Conservation (phyloP, 2,329 filamentous ascomycete genomes). For the Beauveria medogensis region DNA sequence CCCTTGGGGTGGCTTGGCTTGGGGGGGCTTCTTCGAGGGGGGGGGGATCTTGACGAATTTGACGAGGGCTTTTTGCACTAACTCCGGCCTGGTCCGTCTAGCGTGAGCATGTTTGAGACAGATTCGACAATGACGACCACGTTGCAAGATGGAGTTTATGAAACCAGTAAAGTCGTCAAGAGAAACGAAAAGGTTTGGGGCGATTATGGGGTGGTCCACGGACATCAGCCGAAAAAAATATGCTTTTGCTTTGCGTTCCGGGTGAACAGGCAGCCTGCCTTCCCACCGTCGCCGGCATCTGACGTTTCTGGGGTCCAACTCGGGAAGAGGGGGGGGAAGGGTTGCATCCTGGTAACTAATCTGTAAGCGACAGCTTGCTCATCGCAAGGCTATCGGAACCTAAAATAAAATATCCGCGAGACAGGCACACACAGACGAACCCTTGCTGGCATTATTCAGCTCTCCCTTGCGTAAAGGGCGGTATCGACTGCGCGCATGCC, state of each 20-base stretch:
- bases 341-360: too few species aligned
- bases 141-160: background rate
- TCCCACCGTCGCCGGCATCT: too few species aligned
- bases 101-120: conserved; percentile 5
- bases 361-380: background rate
- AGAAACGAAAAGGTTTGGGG: background rate
- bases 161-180: background rate
- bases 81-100: background rate
- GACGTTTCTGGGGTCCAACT: background rate
- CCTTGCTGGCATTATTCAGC: background rate
- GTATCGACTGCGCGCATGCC: too few species aligned
- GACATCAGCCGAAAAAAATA: too few species aligned
- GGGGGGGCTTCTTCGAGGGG: too few species aligned
- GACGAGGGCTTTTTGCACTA: background rate
- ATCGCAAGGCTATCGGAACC: background rate
- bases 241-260: too few species aligned
- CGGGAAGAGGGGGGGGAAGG: background rate
- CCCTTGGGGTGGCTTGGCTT: too few species aligned
- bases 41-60: background rate
- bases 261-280: too few species aligned
- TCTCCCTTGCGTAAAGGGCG: background rate
- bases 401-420: background rate
- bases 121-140: background rate
- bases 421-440: background rate
- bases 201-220: too few species aligned